A percentile compares a stretch with the other conserved stretches of the same genome.
phyloP scores from a whole-genome alignment of 2,329 filamentous ascomycete species.

The Colletotrichum ledebouriae region DNA sequence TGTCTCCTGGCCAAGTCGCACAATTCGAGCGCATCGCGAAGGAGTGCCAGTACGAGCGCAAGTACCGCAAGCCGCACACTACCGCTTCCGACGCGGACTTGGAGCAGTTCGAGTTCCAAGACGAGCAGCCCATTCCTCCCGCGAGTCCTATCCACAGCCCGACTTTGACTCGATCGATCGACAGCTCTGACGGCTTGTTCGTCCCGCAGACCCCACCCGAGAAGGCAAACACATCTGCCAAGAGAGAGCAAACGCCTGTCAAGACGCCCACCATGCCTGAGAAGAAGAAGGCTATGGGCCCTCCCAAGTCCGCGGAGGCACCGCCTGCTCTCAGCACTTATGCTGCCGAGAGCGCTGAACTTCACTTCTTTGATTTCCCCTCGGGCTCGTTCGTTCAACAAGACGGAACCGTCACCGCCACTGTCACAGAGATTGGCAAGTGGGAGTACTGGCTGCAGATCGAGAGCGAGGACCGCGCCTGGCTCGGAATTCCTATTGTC shows the following conservation, averaged over 20 bases:
- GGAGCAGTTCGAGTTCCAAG: conserved; percentile 82
- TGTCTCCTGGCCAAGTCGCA: conserved; percentile 77
- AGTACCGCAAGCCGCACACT: conserved; percentile 84
- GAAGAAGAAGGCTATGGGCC: conserved; percentile 50
- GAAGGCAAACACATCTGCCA: conserved; percentile 62
- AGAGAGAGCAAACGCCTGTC: conserved; percentile 54
- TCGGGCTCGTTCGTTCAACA: conserved; percentile 88
- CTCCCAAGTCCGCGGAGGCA: conserved; percentile 71
- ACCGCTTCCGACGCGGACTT: conserved; percentile 87
- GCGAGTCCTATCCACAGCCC: conserved; percentile 74
- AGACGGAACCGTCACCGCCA: conserved; percentile 80
- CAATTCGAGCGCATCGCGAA: conserved; percentile 86
- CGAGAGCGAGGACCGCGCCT: conserved; percentile 79
- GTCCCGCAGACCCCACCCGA: conserved; percentile 51
- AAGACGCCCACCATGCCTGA: conserved; percentile 50
- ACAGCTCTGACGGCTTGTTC: conserved; percentile 70
- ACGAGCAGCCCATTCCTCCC: conserved; percentile 73
- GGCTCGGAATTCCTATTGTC: conserved; percentile 87
- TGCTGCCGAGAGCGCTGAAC: conserved; percentile 81
- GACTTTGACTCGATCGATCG: conserved; percentile 65
- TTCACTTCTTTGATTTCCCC: conserved; percentile 93
- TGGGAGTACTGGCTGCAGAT: conserved; percentile 99
- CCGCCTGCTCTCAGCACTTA: conserved; percentile 82
- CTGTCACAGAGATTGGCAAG: conserved; percentile 86
- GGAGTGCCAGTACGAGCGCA: conserved; percentile 98